Evolutionary conservation across 371 early-diverging fungal genomes (phyloP).

Genomic region (Zychaea mexicana): DNA sequence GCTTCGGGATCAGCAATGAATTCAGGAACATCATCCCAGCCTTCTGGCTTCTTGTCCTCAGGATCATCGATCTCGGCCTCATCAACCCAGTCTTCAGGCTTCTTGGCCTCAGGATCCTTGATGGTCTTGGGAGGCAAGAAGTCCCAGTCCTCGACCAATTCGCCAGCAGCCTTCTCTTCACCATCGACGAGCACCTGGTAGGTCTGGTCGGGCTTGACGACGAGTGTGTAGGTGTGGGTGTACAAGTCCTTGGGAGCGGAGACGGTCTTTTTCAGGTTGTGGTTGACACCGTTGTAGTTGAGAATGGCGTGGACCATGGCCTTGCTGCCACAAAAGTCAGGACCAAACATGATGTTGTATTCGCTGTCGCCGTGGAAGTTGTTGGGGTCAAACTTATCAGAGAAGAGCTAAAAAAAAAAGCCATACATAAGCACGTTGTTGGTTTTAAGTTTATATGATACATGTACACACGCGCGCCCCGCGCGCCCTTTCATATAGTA

Average conservation of each 20-base stretch:
- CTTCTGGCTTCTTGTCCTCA: conserved; percentile 85
- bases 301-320: conserved; percentile 95
- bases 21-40: conserved; percentile 83
- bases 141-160: conserved; percentile 85
- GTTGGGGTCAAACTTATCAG: conserved; percentile 64
- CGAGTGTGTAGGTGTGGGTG: conserved; percentile 90
- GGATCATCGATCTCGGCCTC: conserved; percentile 86
- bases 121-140: conserved; percentile 91
- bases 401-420: conserved; percentile 43
- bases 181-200: conserved; percentile 86
- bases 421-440: neutral
- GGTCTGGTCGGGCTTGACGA: conserved; percentile 87
- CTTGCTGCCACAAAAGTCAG: conserved; percentile 93
- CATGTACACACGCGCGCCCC: neutral
- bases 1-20: conserved; percentile 86
- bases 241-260: conserved; percentile 74
- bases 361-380: conserved; percentile 88
- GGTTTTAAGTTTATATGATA: neutral
- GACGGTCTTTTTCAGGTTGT: conserved; percentile 67
- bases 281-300: conserved; percentile 92
- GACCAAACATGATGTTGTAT: conserved; percentile 95
- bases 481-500: neutral
- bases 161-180: conserved; percentile 67
- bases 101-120: conserved; percentile 86
- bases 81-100: conserved; percentile 97